Base-by-base conservation (phyloP, 805 yeast genomes). In the Priceomyces fermenticarens region DNA sequence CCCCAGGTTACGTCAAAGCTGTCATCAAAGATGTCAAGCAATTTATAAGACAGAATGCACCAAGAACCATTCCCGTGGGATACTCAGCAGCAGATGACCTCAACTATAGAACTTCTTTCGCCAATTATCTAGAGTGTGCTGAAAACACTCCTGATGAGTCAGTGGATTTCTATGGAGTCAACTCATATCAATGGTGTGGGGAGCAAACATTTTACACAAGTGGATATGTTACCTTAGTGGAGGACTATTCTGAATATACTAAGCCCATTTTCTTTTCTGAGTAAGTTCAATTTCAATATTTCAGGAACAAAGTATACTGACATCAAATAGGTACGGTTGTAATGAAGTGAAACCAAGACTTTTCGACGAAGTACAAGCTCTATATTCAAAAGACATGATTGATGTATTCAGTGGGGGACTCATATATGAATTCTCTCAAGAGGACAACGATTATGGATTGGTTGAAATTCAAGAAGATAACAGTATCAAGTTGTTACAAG, bases 71-170 rank as follows among this genome's bases (percentile, higher is more conserved):
- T 12, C 98, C 98, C 0, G 87, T 91, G 29, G 98, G 98, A 0
- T 91, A 91, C 60, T 88, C 97, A 0, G 97, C 98, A 0, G 98
- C 97, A 1, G 98, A 91, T 63, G 97, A 90, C 55, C 72, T 90
- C 44, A 63, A 72, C 38, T 90, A 78, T 62, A 72, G 98, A 53
- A 76, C 78, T 7, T 76, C 96, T 0, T 71, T 90, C 36, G 84
- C 97, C 0, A 75, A 80, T 42, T 91, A 86, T 57, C 72, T 91
- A 41, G 91, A 84, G 52, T 90, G 97, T 54, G 75, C 80, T 16
- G 80, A 78, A 14, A 72, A 71, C 2, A 62, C 64, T 11, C 63
- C 74, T 0, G 48, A 57, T 2, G 84, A 81, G 38, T 62, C 81
- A 2, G 81, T 84, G 12, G 98, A 91, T 57, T 85, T 85, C 52